These are phyloP conservation scores for Ziziphus jujuba DNA, from an alignment of 306 rosid species.

Conservation along the genomic window DNA sequence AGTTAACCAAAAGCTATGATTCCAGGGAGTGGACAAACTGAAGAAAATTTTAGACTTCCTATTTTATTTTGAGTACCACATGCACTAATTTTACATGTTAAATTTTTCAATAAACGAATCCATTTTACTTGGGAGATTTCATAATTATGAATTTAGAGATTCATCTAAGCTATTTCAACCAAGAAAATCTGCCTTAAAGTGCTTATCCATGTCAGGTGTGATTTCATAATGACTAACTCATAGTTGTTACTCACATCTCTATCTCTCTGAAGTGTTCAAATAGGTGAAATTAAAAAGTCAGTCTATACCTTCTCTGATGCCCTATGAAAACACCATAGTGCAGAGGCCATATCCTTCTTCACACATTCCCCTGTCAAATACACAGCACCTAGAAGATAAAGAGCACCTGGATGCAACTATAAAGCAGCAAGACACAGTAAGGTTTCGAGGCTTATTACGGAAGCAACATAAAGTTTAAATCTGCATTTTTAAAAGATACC, in stretches of 20 bases:
- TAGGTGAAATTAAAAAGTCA: constrained; percentile 15
- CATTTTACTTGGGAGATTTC: too few species aligned
- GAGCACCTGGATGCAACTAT: constrained; percentile 95
- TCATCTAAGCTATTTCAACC: neutral
- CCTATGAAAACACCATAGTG: constrained; percentile 90
- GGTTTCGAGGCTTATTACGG: constrained; percentile 26
- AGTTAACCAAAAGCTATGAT: neutral
- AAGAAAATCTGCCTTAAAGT: constrained; percentile 1
- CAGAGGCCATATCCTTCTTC: constrained; percentile 69
- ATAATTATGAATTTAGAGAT: too few species aligned
- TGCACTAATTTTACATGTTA: too few species aligned
- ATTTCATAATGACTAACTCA: neutral
- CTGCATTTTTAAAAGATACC: constrained; percentile 47
- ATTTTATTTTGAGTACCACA: too few species aligned
- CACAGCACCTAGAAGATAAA: constrained; percentile 85
- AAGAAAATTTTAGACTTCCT: neutral
- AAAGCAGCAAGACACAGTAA: constrained; percentile 38
- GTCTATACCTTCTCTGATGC: constrained; percentile 82
- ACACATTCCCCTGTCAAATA: constrained; percentile 88
- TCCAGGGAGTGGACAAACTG: neutral
- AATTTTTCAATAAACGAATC: too few species aligned
- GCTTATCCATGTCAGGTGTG: neutral
- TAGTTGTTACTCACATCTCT: neutral
- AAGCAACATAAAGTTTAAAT: constrained; percentile 16
- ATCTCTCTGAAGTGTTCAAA: neutral